These are phyloP conservation scores for Diaporthe amygdali DNA, from an alignment of 2,329 filamentous ascomycete species.

Conservation along the genomic window DNA sequence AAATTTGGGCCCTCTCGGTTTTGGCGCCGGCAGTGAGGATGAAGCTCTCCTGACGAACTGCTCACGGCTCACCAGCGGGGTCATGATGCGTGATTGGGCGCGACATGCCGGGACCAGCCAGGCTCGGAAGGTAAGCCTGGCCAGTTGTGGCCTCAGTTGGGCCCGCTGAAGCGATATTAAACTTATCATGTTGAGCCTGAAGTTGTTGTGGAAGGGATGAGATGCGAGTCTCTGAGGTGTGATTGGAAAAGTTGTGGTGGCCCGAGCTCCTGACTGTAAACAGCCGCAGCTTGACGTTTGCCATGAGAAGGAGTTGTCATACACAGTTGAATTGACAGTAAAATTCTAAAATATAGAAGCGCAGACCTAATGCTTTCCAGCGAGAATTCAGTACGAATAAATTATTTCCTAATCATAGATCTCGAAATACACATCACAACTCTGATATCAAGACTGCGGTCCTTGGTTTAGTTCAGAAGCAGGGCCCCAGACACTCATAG, in stretches of 20 bases:
- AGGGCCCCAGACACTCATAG: no score
- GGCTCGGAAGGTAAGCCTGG: background rate
- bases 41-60: slow-evolving; percentile 16
- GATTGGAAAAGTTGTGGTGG: slow-evolving; percentile 7
- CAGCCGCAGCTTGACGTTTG: no score
- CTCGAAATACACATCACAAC: background rate
- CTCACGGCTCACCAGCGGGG: background rate
- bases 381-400: background rate
- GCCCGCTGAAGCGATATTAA: slow-evolving; percentile 1
- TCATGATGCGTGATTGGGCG: background rate
- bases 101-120: background rate
- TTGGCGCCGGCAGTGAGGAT: slow-evolving; percentile 3
- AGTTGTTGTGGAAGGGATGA: background rate
- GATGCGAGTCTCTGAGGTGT: background rate
- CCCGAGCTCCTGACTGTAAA: background rate
- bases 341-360: no score
- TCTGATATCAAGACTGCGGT: background rate
- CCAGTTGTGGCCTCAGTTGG: background rate
- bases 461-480: background rate
- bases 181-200: slow-evolving; percentile 14
- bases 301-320: background rate
- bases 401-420: no score
- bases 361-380: no score
- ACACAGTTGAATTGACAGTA: no score
- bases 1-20: slow-evolving; percentile 9